Evolutionary conservation across 140 eudicot genomes (phyloP), one percentile per base, ranked within the genome.

Genomic region (Ambrosia hybrid): DNA sequence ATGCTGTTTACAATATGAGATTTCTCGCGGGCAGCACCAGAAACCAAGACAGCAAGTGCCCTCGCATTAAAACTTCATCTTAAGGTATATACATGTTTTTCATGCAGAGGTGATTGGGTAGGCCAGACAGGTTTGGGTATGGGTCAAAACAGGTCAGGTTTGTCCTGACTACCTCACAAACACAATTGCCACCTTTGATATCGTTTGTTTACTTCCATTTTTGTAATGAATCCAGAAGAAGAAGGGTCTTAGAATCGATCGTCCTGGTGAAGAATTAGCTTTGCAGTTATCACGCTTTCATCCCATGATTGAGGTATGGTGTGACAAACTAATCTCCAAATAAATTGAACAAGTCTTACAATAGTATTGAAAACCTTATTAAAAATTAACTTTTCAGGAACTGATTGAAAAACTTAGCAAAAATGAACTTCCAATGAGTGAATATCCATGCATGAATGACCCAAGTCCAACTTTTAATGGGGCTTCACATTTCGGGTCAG

Each of bases 281-380:
- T 89, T 95, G 95, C 92, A 83, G 75, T 58, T 92, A 72, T 89
- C 96, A 4, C 96, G 96, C 46, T 89, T 92, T 68, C 90, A 89
- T 82, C 98, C 98, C 57, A 63, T 87, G 72, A 78, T 92, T 64
- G 96, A 92, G 95, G 98, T 91, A 81, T 39, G 60, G 33, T 46
- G 34, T 37, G 17, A 9, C 57, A 56, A 36, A 39, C 39, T 39
- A 52, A 21, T 57, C 38, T 82, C 72, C 85, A 49, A 49, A 49
- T 10, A 3, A 49, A 49, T 49, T 10, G 9, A 11, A 49, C 55
- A 49, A 49, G 55, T 49, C 5, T 49, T 49, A 49, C 55, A 11
- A 49, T 49, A 49, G 10, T 49, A 10, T 49, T 49, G 1, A 49
- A 49, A 49, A 49, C 55, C 55, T 9, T 49, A 1, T 3, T 49